Conservation (phyloP, 2,329 filamentous ascomycete species). For the Periconia digitata region DNA sequence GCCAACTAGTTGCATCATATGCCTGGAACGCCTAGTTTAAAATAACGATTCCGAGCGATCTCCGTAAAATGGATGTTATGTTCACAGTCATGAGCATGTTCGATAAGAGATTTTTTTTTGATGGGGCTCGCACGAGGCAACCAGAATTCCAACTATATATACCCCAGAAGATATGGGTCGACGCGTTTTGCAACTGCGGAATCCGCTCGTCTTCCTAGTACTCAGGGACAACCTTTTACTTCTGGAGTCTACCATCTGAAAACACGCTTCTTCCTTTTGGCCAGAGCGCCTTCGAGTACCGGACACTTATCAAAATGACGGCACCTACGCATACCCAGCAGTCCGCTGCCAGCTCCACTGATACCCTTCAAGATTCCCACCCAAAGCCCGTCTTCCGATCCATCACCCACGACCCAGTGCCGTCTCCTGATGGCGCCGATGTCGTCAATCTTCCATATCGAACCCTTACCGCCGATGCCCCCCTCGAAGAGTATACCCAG, state of each 20-base stretch:
- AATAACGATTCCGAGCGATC: constrained; percentile 5
- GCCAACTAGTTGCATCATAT: not conserved
- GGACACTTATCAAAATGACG: constrained; percentile 7
- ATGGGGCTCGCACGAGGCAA: not conserved
- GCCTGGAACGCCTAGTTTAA: no score
- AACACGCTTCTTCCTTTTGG: not conserved
- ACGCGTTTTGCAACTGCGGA: not conserved
- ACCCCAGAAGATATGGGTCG: no score
- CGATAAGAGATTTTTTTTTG: not conserved
- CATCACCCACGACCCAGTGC: constrained; percentile 5
- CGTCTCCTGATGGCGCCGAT: constrained; percentile 40
- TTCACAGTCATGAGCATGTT: not conserved
- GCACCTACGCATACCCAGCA: constrained; percentile 4
- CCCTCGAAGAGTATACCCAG: constrained; percentile 65
- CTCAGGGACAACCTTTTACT: no score
- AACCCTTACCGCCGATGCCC: constrained; percentile 59
- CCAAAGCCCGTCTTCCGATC: constrained; percentile 19
- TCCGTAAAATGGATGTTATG: not conserved
- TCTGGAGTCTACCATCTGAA: no score
- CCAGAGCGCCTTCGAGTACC: not conserved
- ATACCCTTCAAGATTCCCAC: constrained; percentile 14
- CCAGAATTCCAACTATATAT: not conserved
- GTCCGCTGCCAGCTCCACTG: constrained; percentile 17
- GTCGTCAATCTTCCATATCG: constrained; percentile 65
- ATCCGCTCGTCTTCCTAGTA: no score